Evolutionary conservation across 495 filamentous ascomycete species (phyloP).

Genomic region (Collariella sp.): DNA sequence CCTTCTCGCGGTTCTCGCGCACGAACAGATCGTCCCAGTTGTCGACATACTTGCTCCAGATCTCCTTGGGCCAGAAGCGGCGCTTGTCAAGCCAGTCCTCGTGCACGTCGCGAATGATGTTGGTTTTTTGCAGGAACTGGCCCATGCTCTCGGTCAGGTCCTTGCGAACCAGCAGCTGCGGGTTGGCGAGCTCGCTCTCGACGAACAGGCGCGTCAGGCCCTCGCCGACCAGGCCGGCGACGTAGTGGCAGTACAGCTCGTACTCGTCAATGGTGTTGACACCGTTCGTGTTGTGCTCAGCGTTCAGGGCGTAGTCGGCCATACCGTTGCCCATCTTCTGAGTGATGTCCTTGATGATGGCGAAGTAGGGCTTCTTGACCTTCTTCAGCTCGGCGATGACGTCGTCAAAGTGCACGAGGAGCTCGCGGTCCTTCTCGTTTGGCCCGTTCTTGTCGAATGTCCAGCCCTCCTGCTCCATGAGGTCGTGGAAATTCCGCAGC

Average conservation of each 20-base stretch:
- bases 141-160: conserved; percentile 92
- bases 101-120: conserved; percentile 91
- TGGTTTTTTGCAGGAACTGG: conserved; percentile 93
- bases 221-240: conserved; percentile 93
- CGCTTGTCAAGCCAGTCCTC: conserved; percentile 83
- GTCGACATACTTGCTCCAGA: conserved; percentile 90
- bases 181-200: conserved; percentile 78
- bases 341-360: conserved; percentile 89
- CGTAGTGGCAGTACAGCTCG: conserved; percentile 94
- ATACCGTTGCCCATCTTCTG: conserved; percentile 96
- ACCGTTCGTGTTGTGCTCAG: conserved; percentile 64
- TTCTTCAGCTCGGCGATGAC: conserved; percentile 83
- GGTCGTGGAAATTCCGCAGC: conserved; percentile 68
- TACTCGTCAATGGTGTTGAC: conserved; percentile 82
- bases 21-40: conserved; percentile 86
- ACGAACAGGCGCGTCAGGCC: conserved; percentile 88
- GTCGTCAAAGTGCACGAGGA: conserved; percentile 84
- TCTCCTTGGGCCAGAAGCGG: conserved; percentile 87
- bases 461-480: conserved; percentile 80
- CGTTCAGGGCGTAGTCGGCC: conserved; percentile 86
- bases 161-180: conserved; percentile 65
- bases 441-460: conserved; percentile 77
- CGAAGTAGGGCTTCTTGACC: conserved; percentile 73
- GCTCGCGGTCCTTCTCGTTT: conserved; percentile 86
- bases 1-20: conserved; percentile 66